phyloP scores from a whole-genome alignment of 495 filamentous ascomycete genomes.

The Lasiosphaeris hirsuta region DNA sequence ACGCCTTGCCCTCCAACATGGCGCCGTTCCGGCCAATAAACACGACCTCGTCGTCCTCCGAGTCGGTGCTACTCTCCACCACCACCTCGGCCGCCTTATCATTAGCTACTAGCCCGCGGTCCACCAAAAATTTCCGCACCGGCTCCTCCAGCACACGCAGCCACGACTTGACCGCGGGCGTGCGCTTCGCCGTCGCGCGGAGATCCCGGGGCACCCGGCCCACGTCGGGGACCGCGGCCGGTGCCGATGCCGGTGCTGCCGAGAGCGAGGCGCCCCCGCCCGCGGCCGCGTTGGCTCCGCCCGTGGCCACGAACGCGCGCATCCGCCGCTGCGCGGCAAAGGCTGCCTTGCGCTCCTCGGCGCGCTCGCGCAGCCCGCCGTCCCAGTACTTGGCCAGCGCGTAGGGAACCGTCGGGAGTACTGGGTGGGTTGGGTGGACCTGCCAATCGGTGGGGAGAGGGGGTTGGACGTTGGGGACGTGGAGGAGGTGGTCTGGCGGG shows the following conservation, averaged over 20 bases:
- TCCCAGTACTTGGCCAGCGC: slow-evolving; percentile 89
- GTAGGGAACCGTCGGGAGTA: slow-evolving; percentile 73
- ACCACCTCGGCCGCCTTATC: not conserved
- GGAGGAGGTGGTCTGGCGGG: slow-evolving; percentile 70
- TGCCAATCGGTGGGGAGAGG: slow-evolving; percentile 80
- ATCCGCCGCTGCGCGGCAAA: slow-evolving; percentile 25
- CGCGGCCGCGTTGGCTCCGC: not conserved
- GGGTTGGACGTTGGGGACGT: slow-evolving; percentile 81
- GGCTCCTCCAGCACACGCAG: slow-evolving; percentile 48
- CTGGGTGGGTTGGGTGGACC: slow-evolving; percentile 71
- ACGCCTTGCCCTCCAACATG: slow-evolving; percentile 58
- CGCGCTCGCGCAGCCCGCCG: slow-evolving; percentile 52
- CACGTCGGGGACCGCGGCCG: slow-evolving; percentile 28
- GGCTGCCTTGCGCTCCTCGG: slow-evolving; percentile 38
- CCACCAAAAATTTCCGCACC: slow-evolving; percentile 40
- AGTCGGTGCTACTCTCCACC: slow-evolving; percentile 43
- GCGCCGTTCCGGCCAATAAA: slow-evolving; percentile 78
- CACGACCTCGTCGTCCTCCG: slow-evolving; percentile 87
- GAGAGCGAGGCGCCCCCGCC: too few relatives aligned
- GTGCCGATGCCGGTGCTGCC: not conserved
- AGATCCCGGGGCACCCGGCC: slow-evolving; percentile 60
- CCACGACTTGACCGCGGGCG: slow-evolving; percentile 45
- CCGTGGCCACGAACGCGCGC: slow-evolving; percentile 4
- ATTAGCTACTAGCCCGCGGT: slow-evolving; percentile 29
- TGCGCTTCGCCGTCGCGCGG: slow-evolving; percentile 46